Percentiles rank a stretch among this genome's conserved stretches.
phyloP scores from a whole-genome alignment of 2,329 filamentous ascomycete genomes.

The Calonectria hongkongensis region DNA sequence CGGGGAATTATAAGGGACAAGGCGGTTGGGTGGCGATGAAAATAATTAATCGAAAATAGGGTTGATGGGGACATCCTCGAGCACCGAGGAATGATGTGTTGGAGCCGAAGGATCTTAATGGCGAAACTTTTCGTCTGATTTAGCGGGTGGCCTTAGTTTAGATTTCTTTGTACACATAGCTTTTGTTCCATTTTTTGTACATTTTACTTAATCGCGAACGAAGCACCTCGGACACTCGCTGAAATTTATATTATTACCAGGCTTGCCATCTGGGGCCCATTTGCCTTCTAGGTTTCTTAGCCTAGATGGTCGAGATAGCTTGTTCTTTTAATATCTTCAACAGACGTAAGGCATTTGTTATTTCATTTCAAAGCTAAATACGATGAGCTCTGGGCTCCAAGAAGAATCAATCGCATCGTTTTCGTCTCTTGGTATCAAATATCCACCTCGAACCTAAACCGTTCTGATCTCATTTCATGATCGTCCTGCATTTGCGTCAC shows the following conservation, averaged over 20 bases:
- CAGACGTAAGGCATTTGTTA: slow-evolving; percentile 20
- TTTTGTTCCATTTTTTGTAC: slow-evolving; percentile 45
- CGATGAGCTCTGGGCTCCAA: slow-evolving; percentile 21
- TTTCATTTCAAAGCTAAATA: slow-evolving; percentile 23
- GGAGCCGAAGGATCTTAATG: slow-evolving; percentile 31
- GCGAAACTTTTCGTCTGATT: slow-evolving; percentile 40
- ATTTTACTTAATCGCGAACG: slow-evolving; percentile 53
- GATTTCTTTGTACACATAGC: slow-evolving; percentile 41
- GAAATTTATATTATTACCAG: slow-evolving; percentile 42
- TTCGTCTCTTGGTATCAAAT: not conserved
- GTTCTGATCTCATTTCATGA: not conserved
- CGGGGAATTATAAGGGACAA: slow-evolving; percentile 48
- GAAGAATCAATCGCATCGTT: slow-evolving; percentile 24
- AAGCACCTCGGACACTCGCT: slow-evolving; percentile 51
- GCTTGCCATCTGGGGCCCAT: not conserved
- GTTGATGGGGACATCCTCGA: slow-evolving; percentile 24
- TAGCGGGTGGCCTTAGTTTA: slow-evolving; percentile 40
- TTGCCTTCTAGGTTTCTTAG: too few relatives aligned
- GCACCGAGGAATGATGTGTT: slow-evolving; percentile 22
- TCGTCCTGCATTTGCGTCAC: slow-evolving; percentile 28
- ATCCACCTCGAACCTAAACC: not conserved
- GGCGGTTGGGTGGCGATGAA: slow-evolving; percentile 47
- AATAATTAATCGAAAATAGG: slow-evolving; percentile 48
- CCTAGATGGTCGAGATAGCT: too few relatives aligned
- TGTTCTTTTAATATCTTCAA: not conserved